Base-by-base conservation (phyloP, 345 rosid species). In the Acer saccharum region DNA sequence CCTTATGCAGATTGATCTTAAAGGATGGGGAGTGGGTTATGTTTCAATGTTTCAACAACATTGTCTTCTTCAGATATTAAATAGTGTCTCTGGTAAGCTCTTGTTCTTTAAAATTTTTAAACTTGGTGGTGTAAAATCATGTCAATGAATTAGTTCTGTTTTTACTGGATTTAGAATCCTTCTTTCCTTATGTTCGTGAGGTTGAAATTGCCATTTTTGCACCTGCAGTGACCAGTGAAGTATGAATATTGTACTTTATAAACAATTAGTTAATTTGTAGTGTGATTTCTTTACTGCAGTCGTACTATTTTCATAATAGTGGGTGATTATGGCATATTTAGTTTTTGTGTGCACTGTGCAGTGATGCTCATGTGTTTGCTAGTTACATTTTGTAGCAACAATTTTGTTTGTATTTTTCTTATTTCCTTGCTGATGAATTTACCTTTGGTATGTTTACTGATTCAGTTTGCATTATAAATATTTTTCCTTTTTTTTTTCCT, bases 11-110 rank as follows among this genome's bases (percentile, higher is more conserved):
- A 87, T 97, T 67, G 99, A 97, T 90, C 86, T 97, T 10, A 97
- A 97, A 89, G 99, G 99, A 64, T 94, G 99, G 99, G 98, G 91
- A 63, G 90, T 80, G 48, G 98, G 98, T 81, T 97, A 94, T 86
- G 29, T 84, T 84, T 88, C 99, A 67, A 90, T 98, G 44, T 97
- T 91, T 87, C 98, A 94, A 85, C 99, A 97, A 63, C 93, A 97
- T 80, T 94, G 98, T 89, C 98, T 97, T 80, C 96, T 94, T 83
- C 99, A 97, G 84, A 88, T 97, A 95, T 86, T 97, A 71, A 97
- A 97, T 82, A 93, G 94, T 79, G 99, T 97, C 61, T 93, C 98
- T 72, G 99, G 99, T 94, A 76, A 83, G 88, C 79, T 81, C 70
- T 44, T 72, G 57, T 52, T 74, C 69, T 44, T 62, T 20, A 39